These are phyloP conservation scores for Mycena albidolilacea DNA, from an alignment of 768 basidiomycete species.

Conservation along the genomic window DNA sequence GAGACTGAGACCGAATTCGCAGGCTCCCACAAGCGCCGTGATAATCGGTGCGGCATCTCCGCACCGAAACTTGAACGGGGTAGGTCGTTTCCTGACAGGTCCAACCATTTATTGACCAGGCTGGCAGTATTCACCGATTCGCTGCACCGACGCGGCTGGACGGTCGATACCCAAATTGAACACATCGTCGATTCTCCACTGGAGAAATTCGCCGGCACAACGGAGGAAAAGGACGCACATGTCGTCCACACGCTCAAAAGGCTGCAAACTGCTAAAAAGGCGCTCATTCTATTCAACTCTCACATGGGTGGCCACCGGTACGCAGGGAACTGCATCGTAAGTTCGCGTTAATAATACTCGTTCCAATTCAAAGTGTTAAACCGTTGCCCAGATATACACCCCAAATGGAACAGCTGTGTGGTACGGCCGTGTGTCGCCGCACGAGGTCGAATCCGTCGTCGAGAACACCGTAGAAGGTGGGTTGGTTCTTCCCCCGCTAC, in stretches of 20 bases:
- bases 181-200: constrained; percentile 66
- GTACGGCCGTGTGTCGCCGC: constrained; percentile 96
- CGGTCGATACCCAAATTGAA: constrained; percentile 81
- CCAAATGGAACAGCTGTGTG: constrained; percentile 90
- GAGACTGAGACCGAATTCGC: constrained; percentile 9
- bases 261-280: constrained; percentile 71
- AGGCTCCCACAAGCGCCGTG: constrained; percentile 95
- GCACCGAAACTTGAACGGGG: constrained; percentile 87
- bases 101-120: background rate
- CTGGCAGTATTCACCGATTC: constrained; percentile 75
- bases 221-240: constrained; percentile 69
- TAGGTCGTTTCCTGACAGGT: constrained; percentile 48
- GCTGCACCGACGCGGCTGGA: constrained; percentile 80
- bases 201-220: constrained; percentile 70
- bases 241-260: constrained; percentile 67
- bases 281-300: constrained; percentile 88
- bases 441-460: constrained; percentile 89
- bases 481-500: constrained; percentile 86
- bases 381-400: constrained; percentile 74
- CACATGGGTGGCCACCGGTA: constrained; percentile 97
- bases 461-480: constrained; percentile 91
- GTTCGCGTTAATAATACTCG: background rate
- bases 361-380: too few relatives aligned
- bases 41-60: constrained; percentile 91
- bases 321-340: constrained; percentile 73